Percentiles rank a stretch among this genome's conserved stretches.
phyloP scores from a whole-genome alignment of 345 rosid genomes.

The Gossypium mustelinum region DNA sequence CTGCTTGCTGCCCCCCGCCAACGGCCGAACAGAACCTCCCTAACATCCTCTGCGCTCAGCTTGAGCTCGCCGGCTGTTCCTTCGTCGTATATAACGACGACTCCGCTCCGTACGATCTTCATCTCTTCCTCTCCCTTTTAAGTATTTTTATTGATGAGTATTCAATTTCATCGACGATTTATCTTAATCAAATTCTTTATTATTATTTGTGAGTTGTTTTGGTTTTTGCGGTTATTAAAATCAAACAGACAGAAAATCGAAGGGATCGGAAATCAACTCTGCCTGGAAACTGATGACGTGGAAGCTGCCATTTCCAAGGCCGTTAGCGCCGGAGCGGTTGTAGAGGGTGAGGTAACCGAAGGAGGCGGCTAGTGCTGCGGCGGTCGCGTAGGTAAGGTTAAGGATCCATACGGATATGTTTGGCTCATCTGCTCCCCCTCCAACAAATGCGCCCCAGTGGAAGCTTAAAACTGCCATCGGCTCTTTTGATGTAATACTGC shows the following conservation, averaged over 20 bases:
- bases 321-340: constrained; percentile 57
- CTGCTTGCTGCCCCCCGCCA: constrained; percentile 67
- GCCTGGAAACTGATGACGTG: constrained; percentile 66
- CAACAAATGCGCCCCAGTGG: constrained; percentile 15
- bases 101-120: constrained; percentile 36
- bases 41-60: constrained; percentile 62
- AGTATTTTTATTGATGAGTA: background rate
- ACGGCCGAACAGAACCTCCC: constrained; percentile 87
- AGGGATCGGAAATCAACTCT: constrained; percentile 22
- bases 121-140: background rate
- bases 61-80: constrained; percentile 56
- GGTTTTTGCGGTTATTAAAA: background rate
- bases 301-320: constrained; percentile 63
- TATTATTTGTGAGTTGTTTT: background rate
- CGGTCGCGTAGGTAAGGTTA: constrained; percentile 57
- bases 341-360: constrained; percentile 44
- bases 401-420: constrained; percentile 73
- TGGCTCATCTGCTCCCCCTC: constrained; percentile 61
- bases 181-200: background rate
- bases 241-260: constrained; percentile 33
- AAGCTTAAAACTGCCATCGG: too few relatives aligned
- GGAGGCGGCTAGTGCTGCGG: constrained; percentile 39
- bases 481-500: too few relatives aligned
- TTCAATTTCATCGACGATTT: background rate
- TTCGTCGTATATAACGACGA: constrained; percentile 46